Conservation (phyloP, 2,329 filamentous ascomycete species). For the Aspergillus eucalypticola region DNA sequence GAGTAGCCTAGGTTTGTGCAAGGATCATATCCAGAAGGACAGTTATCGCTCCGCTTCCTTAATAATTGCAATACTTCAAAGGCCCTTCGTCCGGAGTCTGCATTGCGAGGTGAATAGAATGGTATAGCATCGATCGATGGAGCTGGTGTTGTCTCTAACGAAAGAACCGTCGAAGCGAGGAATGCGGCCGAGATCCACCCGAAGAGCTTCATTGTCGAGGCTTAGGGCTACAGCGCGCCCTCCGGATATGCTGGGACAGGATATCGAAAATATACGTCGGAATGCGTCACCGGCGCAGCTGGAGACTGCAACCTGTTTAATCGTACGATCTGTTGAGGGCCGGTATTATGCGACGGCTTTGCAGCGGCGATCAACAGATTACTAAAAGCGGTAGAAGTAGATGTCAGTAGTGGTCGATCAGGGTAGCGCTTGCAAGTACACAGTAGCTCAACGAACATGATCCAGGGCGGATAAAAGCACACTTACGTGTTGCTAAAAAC, state of each 20-base stretch:
- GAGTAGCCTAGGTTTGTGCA: constrained; percentile 56
- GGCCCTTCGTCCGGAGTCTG: constrained; percentile 27
- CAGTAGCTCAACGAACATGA: not conserved
- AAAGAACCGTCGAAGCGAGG: constrained; percentile 32
- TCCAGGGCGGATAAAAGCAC: not conserved
- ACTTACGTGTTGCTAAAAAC: not conserved
- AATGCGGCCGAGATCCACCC: constrained; percentile 35
- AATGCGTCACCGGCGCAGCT: not conserved
- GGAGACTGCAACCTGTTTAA: not conserved
- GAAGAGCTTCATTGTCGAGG: constrained; percentile 36
- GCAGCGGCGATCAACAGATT: constrained; percentile 35
- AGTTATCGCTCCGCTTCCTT: constrained; percentile 39
- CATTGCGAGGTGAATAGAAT: constrained; percentile 31
- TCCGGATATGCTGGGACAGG: constrained; percentile 1
- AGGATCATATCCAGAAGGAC: constrained; percentile 54
- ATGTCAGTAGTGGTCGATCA: not conserved
- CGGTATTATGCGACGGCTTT: constrained; percentile 6
- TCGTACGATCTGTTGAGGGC: constrained; percentile 12
- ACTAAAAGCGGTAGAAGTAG: constrained; percentile 29
- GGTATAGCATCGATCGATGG: constrained; percentile 31
- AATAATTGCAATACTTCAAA: constrained; percentile 36
- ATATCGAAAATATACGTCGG: not conserved
- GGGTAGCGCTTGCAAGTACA: not conserved
- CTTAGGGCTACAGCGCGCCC: constrained; percentile 17
- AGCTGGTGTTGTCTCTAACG: constrained; percentile 25